These are phyloP conservation scores for Raddia distichophylla DNA, from an alignment of 176 grass and related monocot genomes.

Conservation along the genomic window DNA sequence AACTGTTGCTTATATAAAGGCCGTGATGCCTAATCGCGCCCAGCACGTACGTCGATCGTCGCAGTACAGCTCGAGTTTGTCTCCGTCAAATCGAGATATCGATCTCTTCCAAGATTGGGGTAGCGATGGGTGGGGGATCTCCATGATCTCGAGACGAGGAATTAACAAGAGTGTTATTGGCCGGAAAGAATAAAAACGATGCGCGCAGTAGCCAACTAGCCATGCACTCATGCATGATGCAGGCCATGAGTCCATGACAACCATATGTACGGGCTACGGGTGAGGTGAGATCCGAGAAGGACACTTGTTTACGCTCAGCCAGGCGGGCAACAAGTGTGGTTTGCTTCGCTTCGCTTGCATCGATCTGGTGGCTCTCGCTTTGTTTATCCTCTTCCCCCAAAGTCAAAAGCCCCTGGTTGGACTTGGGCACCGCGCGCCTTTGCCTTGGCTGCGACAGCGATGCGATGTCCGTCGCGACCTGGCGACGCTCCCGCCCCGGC, in stretches of 20 bases:
- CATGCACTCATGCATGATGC: no score
- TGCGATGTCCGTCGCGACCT: no score
- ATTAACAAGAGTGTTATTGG: neutral
- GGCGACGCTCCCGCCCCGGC: no score
- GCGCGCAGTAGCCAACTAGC: no score
- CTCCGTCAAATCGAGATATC: neutral
- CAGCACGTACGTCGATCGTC: neutral
- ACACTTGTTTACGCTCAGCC: neutral
- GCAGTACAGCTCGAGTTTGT: neutral
- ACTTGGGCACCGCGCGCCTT: no score
- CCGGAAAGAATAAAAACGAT: neutral
- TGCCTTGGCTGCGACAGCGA: no score
- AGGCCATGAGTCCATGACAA: no score
- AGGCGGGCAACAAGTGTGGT: neutral
- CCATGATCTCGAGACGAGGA: constrained; percentile 20
- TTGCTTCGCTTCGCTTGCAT: no score
- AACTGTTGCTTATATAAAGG: neutral
- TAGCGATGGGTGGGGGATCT: neutral
- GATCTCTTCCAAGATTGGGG: neutral
- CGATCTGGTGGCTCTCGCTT: no score
- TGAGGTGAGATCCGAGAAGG: constrained; percentile 20
- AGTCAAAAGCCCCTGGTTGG: no score
- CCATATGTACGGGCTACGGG: no score
- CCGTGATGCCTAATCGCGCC: neutral
- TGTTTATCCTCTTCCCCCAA: no score